Conservation (phyloP, 2,329 filamentous ascomycete species). For the Phialophora tarda region DNA sequence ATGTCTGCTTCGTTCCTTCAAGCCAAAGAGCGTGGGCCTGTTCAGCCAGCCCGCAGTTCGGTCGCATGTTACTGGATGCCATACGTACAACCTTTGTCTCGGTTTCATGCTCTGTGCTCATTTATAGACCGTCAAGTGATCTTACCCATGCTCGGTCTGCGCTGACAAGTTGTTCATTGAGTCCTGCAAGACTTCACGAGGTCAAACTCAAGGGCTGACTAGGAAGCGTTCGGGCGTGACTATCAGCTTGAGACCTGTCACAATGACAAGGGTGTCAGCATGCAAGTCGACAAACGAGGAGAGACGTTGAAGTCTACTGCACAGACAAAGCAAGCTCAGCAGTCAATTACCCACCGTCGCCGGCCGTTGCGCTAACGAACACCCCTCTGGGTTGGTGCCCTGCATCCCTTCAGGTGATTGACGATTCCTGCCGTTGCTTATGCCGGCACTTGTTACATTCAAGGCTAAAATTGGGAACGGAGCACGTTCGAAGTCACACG, state of each 20-base stretch:
- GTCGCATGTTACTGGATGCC: neutral
- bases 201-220: neutral
- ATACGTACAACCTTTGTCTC: neutral
- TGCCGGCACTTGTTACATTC: slow-evolving; percentile 14
- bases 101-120: neutral
- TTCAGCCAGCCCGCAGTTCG: neutral
- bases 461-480: neutral
- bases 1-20: neutral
- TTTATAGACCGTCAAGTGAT: neutral
- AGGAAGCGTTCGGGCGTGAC: neutral
- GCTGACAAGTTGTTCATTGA: too few species aligned
- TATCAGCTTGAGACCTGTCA: neutral
- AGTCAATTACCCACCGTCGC: neutral
- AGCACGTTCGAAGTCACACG: neutral
- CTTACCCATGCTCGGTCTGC: neutral
- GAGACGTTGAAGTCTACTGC: neutral
- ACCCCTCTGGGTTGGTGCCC: neutral
- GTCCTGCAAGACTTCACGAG: neutral
- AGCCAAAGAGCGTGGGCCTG: neutral
- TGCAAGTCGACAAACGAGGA: slow-evolving; percentile 4
- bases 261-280: slow-evolving; percentile 8
- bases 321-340: neutral
- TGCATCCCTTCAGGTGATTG: slow-evolving; percentile 21
- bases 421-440: slow-evolving; percentile 6
- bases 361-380: slow-evolving; percentile 1